These are phyloP conservation scores for Colletotrichum tamarilloi DNA, from an alignment of 2,329 filamentous ascomycete species.

Conservation along the genomic window DNA sequence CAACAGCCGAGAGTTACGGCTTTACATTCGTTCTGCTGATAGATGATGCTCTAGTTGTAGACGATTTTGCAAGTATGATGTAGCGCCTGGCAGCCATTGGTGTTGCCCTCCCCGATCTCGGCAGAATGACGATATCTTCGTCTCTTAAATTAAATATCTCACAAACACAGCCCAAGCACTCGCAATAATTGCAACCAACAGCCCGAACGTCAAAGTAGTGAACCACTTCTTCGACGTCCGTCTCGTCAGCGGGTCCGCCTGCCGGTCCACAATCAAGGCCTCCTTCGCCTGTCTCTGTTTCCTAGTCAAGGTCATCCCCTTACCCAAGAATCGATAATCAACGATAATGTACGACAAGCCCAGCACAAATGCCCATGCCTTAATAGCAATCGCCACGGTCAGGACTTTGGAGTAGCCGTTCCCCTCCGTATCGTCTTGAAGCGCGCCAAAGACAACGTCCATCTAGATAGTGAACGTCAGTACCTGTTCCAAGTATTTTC, in stretches of 20 bases:
- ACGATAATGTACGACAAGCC: constrained; percentile 38
- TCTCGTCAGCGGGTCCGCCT: constrained; percentile 37
- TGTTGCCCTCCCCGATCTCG: not conserved
- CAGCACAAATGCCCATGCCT: constrained; percentile 37
- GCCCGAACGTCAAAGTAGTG: constrained; percentile 28
- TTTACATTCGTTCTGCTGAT: too few species aligned
- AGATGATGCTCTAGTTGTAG: too few species aligned
- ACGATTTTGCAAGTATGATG: not conserved
- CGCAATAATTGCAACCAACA: constrained; percentile 36
- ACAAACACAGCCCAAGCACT: constrained; percentile 38
- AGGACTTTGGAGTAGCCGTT: constrained; percentile 38
- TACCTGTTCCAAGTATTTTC: not conserved
- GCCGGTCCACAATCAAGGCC: constrained; percentile 30
- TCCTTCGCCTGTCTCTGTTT: constrained; percentile 35
- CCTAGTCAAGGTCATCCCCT: constrained; percentile 39
- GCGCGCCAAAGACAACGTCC: constrained; percentile 40
- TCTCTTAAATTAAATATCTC: constrained; percentile 37
- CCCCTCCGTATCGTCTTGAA: constrained; percentile 38
- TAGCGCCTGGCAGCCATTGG: not conserved
- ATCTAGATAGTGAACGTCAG: constrained; percentile 30
- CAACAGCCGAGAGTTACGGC: too few species aligned
- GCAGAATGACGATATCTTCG: not conserved
- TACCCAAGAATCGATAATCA: constrained; percentile 37
- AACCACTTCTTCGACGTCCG: constrained; percentile 31
- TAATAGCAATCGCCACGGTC: constrained; percentile 36